Conservation (phyloP, 495 filamentous ascomycete species). For the Daldinia caldariorum region DNA sequence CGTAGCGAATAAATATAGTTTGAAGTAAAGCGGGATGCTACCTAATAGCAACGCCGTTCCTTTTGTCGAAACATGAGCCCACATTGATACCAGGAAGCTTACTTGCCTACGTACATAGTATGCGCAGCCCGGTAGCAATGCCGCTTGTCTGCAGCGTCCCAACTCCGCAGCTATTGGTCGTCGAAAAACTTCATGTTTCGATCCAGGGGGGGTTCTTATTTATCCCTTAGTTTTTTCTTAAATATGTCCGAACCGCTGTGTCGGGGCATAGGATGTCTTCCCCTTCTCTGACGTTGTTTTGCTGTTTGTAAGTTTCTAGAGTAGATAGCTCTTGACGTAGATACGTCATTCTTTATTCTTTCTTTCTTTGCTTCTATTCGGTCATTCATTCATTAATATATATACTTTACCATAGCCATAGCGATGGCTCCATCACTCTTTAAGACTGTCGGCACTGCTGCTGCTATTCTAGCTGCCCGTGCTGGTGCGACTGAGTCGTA, state of each 20-base stretch:
- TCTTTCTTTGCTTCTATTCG: conserved; percentile 46
- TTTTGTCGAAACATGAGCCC: conserved; percentile 28
- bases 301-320: conserved; percentile 18
- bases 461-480: conserved; percentile 49
- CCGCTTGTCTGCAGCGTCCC: conserved; percentile 27
- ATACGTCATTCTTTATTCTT: conserved; percentile 59
- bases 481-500: conserved; percentile 49
- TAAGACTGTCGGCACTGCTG: conserved; percentile 52
- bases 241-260: conserved; percentile 19
- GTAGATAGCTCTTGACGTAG: conserved; percentile 59
- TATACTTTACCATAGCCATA: conserved; percentile 36
- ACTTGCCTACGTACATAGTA: too few relatives aligned
- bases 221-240: conserved; percentile 19
- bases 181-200: conserved; percentile 12
- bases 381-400: conserved; percentile 41
- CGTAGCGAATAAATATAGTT: conserved; percentile 20
- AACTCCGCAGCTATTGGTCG: conserved; percentile 13
- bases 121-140: conserved; percentile 10
- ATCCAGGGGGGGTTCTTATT: conserved; percentile 30
- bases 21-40: conserved; percentile 12
- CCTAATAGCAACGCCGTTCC: conserved; percentile 23
- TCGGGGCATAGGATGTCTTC: conserved; percentile 3
- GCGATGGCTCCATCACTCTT: conserved; percentile 57
- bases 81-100: conserved; percentile 10
- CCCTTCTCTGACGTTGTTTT: conserved; percentile 17